phyloP scores from a whole-genome alignment of 2,329 filamentous ascomycete genomes.

The Penicillium vulpinum region DNA sequence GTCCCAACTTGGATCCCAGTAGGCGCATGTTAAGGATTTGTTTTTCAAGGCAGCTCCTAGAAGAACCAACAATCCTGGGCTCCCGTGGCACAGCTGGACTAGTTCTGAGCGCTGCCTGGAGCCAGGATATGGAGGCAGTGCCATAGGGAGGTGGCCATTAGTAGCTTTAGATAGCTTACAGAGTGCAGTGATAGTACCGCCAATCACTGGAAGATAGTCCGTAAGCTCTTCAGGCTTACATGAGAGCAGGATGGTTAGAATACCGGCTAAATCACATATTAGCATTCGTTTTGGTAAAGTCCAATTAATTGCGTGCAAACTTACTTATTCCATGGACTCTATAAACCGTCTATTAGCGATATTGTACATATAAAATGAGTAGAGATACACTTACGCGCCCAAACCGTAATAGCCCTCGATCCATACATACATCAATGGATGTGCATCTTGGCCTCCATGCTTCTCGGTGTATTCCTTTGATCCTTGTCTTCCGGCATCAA shows the following conservation, averaged over 20 bases:
- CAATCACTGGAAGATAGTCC: slow-evolving; percentile 35
- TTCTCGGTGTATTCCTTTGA: slow-evolving; percentile 30
- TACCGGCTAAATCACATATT: slow-evolving; percentile 31
- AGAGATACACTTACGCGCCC: slow-evolving; percentile 36
- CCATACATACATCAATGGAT: slow-evolving; percentile 46
- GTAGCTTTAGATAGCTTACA: slow-evolving; percentile 37
- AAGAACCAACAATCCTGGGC: slow-evolving; percentile 40
- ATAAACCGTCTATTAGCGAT: slow-evolving; percentile 1
- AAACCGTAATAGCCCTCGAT: slow-evolving; percentile 37
- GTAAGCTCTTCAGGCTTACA: slow-evolving; percentile 35
- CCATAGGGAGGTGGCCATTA: slow-evolving; percentile 42
- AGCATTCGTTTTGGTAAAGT: not conserved
- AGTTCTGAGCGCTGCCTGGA: slow-evolving; percentile 29
- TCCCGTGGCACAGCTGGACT: slow-evolving; percentile 46
- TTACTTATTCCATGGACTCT: slow-evolving; percentile 35
- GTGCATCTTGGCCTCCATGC: slow-evolving; percentile 31
- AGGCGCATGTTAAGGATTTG: slow-evolving; percentile 21
- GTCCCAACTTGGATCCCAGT: slow-evolving; percentile 44
- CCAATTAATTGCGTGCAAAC: slow-evolving; percentile 7
- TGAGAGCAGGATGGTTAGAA: slow-evolving; percentile 39
- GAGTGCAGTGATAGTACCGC: slow-evolving; percentile 38
- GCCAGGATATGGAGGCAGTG: slow-evolving; percentile 35
- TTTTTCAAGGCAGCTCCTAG: slow-evolving; percentile 36
- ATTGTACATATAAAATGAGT: not conserved
- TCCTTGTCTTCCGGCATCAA: slow-evolving; percentile 37